Base-by-base conservation (phyloP, 169 alveolate species). In the Plasmodium gonderi region DNA sequence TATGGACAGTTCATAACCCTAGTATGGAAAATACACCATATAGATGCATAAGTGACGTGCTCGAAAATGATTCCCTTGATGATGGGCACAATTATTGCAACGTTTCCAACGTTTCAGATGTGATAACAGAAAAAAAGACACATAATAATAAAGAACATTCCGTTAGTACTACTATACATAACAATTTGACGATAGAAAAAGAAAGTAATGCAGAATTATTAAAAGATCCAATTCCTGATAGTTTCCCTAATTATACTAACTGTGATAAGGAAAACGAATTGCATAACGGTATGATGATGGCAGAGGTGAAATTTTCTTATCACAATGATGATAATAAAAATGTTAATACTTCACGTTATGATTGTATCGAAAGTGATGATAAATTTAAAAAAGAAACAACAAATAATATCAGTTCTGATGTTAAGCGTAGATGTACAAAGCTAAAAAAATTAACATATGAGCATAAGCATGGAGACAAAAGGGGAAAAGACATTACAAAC, bases 1-100 rank as follows among this genome's bases (percentile, higher is more conserved):
- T 81, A 68, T 81, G 91, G 91, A 23, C 75, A n/a, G 60, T 7
- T 26, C 74, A 68, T 38, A 23, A 68, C 38, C 23, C 72, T 81
- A 44, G 20, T 29, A 36, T 31, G 7, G 82, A 65, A 45, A 69
- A 68, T 17, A 23, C 14, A 9, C 4, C 23, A 75, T 26, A 6
- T 75, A 44, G 14, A 64, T n/a, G n/a, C n/a, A n/a, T n/a, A n/a
- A n/a, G n/a, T n/a, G n/a, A n/a, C n/a, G n/a, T n/a, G n/a, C n/a
- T n/a, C n/a, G 82, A 65, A 45, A 69, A 68, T 17, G 26, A 20
- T 20, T 5, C 72, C 72, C 20, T 20, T 60, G 72, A 60, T 29
- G 72, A 60, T 60, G 38, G 26, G 26, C 26, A 60, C 72, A 60
- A 20, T 36, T 60, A 36, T 2, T 29, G 26, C 17, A 60, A 60